Conservation (phyloP, 1,139 yeast species). For the Protomyces inouyei region DNA sequence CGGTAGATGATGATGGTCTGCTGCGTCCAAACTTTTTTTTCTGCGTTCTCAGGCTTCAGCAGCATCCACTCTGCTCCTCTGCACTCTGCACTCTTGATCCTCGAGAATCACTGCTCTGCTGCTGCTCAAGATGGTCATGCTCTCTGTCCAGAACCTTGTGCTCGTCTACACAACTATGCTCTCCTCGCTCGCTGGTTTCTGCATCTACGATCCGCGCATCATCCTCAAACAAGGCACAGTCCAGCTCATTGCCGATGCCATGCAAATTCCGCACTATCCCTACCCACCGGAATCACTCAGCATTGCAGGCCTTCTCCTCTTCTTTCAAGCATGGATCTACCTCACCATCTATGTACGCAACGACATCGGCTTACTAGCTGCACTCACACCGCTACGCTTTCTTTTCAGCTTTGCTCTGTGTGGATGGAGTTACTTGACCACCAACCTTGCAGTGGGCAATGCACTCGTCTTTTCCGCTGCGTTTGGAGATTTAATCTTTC, state of each 20-base stretch:
- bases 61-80: too few species aligned
- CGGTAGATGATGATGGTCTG: not conserved
- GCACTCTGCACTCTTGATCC: too few species aligned
- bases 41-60: not conserved
- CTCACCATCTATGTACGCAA: conserved; percentile 10
- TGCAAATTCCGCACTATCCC: conserved; percentile 17
- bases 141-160: conserved; percentile 3
- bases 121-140: conserved; percentile 7
- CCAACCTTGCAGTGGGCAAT: conserved; percentile 7
- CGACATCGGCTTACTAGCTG: conserved; percentile 15
- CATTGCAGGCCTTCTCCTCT: conserved; percentile 13
- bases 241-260: conserved; percentile 10
- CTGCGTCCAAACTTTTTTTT: not conserved
- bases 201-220: conserved; percentile 8
- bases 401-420: conserved; percentile 2
- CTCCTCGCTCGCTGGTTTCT: conserved; percentile 15
- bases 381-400: conserved; percentile 15
- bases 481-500: conserved; percentile 20
- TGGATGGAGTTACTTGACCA: conserved; percentile 14
- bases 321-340: conserved; percentile 7
- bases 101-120: not conserved
- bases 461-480: conserved; percentile 11
- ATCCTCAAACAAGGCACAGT: conserved; percentile 21
- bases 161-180: conserved; percentile 18
- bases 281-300: conserved; percentile 11